These are phyloP conservation scores for Penicillium brevicompactum DNA, from an alignment of 2,329 filamentous ascomycete genomes.

Conservation along the genomic window DNA sequence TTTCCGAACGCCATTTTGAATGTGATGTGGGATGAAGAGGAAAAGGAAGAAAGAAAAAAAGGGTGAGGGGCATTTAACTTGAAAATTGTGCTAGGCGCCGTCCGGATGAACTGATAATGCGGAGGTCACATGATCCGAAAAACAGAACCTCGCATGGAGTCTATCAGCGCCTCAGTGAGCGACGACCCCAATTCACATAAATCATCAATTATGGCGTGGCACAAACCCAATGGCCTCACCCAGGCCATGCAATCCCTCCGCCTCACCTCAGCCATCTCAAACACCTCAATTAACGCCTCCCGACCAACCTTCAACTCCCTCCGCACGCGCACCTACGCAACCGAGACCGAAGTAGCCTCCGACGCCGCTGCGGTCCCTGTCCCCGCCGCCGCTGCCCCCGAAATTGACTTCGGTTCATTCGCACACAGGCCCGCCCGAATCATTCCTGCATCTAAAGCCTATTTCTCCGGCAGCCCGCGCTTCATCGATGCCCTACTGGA, in stretches of 20 bases:
- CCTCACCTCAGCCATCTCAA: constrained; percentile 33
- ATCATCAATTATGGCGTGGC: constrained; percentile 39
- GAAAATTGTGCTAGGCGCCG: constrained; percentile 27
- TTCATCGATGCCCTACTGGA: constrained; percentile 84
- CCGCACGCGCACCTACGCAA: constrained; percentile 32
- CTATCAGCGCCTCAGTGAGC: constrained; percentile 4
- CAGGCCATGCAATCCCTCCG: constrained; percentile 38
- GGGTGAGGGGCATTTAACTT: constrained; percentile 21
- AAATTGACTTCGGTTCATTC: constrained; percentile 36
- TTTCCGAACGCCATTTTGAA: constrained; percentile 93
- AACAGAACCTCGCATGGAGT: constrained; percentile 19
- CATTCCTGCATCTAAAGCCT: constrained; percentile 84
- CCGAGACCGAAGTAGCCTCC: constrained; percentile 21
- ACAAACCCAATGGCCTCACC: constrained; percentile 37
- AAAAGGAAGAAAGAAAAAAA: constrained; percentile 11
- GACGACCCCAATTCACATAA: neutral
- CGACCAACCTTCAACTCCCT: constrained; percentile 42
- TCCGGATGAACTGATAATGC: constrained; percentile 22
- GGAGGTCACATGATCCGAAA: constrained; percentile 24
- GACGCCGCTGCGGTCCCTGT: constrained; percentile 14
- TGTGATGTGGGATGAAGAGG: constrained; percentile 12
- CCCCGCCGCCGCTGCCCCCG: constrained; percentile 28
- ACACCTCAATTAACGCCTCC: constrained; percentile 31
- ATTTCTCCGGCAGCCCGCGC: constrained; percentile 82
- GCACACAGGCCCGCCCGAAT: constrained; percentile 64